Evolutionary conservation across 306 rosid species (phyloP).

Genomic region (Pterocarpus santalinus): DNA sequence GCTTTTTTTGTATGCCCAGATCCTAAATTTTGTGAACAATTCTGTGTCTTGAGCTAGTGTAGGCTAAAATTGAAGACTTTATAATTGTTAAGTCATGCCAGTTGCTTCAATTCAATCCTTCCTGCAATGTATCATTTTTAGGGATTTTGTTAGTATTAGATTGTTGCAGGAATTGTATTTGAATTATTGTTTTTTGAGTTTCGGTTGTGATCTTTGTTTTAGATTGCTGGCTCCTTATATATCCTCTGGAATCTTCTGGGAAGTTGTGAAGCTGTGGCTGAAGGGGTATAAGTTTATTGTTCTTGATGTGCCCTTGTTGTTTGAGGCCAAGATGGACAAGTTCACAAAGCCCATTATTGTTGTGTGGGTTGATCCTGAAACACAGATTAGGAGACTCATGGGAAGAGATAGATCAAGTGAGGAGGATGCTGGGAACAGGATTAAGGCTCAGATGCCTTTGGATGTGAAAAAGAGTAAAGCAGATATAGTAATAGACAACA

Average conservation of each 20-base stretch:
- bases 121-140: not conserved
- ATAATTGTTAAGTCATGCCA: not conserved
- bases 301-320: slow-evolving; percentile 83
- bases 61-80: not conserved
- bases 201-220: slow-evolving; percentile 44
- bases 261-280: slow-evolving; percentile 76
- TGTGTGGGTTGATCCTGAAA: slow-evolving; percentile 90
- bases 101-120: slow-evolving; percentile 7
- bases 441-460: slow-evolving; percentile 82
- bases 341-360: slow-evolving; percentile 87
- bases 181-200: slow-evolving; percentile 31
- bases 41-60: not conserved
- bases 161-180: slow-evolving; percentile 12
- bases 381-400: slow-evolving; percentile 74
- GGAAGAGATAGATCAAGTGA: slow-evolving; percentile 65
- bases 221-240: slow-evolving; percentile 85
- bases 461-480: slow-evolving; percentile 73
- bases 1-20: not conserved
- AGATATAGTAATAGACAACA: slow-evolving; percentile 76
- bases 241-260: slow-evolving; percentile 83
- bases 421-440: slow-evolving; percentile 72
- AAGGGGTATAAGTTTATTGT: slow-evolving; percentile 84
- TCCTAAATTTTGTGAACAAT: slow-evolving; percentile 2
- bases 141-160: not conserved
- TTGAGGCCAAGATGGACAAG: slow-evolving; percentile 84